phyloP scores from a whole-genome alignment of 139 green algal genomes.

The Astrephomene gubernaculifera region DNA sequence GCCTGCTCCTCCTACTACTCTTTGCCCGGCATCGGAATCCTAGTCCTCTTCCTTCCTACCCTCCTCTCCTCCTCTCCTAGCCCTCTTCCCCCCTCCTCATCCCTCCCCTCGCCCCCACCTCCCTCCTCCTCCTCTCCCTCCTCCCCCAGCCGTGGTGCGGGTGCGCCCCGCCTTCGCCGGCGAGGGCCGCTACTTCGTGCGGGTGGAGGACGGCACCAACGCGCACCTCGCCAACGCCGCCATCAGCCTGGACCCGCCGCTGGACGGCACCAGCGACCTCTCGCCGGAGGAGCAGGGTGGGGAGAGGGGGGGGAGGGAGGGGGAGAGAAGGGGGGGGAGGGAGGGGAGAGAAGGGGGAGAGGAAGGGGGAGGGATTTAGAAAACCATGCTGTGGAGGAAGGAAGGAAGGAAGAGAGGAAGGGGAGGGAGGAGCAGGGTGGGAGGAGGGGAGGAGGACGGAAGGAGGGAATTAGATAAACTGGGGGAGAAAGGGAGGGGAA shows the following conservation, averaged over 20 bases:
- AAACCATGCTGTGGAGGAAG: not conserved
- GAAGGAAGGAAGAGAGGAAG: not conserved
- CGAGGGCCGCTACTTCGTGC: constrained; percentile 91
- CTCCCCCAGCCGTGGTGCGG: constrained; percentile 70
- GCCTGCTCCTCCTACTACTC: no score
- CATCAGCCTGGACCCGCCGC: not conserved
- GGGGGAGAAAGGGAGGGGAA: no score
- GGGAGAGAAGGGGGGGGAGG: not conserved
- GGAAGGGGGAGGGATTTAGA: not conserved
- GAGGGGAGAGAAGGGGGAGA: not conserved
- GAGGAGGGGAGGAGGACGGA: not conserved
- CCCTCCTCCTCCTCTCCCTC: not conserved
- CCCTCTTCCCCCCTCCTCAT: not conserved
- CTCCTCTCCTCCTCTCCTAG: not conserved
- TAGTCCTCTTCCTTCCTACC: no score
- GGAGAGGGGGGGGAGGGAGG: not conserved
- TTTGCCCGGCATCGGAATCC: constrained; percentile 62
- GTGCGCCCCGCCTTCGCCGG: constrained; percentile 83
- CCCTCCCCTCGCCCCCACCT: not conserved
- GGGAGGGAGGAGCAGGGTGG: not conserved
- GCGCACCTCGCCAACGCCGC: not conserved
- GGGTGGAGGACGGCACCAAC: constrained; percentile 65
- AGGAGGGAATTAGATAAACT: no score
- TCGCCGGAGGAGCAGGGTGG: not conserved
- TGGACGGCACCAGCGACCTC: not conserved